Percentiles rank a stretch among this genome's conserved stretches.
Evolutionary conservation across 345 rosid genomes (phyloP).

Genomic region (Salix arbutifolia): DNA sequence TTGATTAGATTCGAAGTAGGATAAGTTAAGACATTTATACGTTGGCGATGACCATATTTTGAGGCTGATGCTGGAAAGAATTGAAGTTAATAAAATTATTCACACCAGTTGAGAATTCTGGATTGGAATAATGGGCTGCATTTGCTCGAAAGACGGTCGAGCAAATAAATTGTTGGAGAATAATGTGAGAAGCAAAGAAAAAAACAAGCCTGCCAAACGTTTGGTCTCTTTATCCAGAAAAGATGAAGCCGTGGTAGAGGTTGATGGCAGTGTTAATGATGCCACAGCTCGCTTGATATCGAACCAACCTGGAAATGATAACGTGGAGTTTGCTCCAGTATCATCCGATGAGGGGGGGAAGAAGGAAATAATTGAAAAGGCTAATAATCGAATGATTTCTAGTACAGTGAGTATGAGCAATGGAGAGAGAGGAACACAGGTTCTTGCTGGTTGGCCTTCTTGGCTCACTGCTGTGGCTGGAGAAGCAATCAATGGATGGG

Average conservation of each 20-base stretch:
- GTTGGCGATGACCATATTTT: not conserved
- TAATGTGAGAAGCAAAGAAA: slow-evolving; percentile 31
- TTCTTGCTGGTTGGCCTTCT: slow-evolving; percentile 95
- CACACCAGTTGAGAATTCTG: slow-evolving; percentile 5
- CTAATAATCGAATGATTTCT: slow-evolving; percentile 33
- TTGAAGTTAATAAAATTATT: not conserved
- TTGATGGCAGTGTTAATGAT: slow-evolving; percentile 33
- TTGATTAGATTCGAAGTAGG: not conserved
- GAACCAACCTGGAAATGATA: slow-evolving; percentile 22
- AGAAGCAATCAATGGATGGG: slow-evolving; percentile 95
- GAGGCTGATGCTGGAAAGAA: not conserved
- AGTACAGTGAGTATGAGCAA: slow-evolving; percentile 44
- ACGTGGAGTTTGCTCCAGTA: slow-evolving; percentile 12
- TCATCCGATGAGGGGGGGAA: slow-evolving; percentile 37
- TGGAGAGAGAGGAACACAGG: slow-evolving; percentile 70
- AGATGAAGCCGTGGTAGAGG: slow-evolving; percentile 34
- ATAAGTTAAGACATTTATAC: not conserved
- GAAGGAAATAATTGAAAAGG: slow-evolving; percentile 29
- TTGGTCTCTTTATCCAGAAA: slow-evolving; percentile 30
- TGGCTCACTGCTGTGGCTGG: slow-evolving; percentile 94
- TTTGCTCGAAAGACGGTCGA: slow-evolving; percentile 67
- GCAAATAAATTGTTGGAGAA: slow-evolving; percentile 26
- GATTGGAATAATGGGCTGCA: slow-evolving; percentile 68
- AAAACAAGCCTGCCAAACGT: slow-evolving; percentile 33
- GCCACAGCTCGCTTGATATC: slow-evolving; percentile 36